Evolutionary conservation across 2,329 filamentous ascomycete genomes (phyloP).

Genomic region (Colletotrichum euphorbiae): DNA sequence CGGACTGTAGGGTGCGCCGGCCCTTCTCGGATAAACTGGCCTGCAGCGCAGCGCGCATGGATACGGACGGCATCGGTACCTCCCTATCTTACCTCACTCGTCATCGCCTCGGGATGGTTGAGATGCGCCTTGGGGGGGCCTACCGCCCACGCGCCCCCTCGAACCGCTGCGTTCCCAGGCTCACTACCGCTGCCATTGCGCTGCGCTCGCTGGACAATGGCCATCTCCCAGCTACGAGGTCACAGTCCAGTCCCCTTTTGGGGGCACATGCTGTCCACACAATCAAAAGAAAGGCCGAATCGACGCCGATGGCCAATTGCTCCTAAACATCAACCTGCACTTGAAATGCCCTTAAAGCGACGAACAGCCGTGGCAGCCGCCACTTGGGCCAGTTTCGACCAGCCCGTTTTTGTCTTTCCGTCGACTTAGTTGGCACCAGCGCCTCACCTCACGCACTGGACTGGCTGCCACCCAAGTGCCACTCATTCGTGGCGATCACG

Average conservation of each 20-base stretch:
- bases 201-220: constrained; percentile 10
- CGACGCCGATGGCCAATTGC: constrained; percentile 41
- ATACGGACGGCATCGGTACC: constrained; percentile 39
- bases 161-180: constrained; percentile 21
- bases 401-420: constrained; percentile 24
- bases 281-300: constrained; percentile 42
- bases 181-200: constrained; percentile 15
- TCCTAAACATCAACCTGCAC: constrained; percentile 38
- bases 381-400: constrained; percentile 23
- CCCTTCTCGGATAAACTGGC: constrained; percentile 45
- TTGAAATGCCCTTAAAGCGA: constrained; percentile 33
- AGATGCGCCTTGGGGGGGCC: constrained; percentile 45
- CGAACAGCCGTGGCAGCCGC: constrained; percentile 31
- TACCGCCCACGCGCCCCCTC: constrained; percentile 44
- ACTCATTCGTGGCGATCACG: constrained; percentile 14
- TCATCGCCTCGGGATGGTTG: constrained; percentile 41
- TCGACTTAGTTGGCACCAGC: constrained; percentile 29
- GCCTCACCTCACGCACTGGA: constrained; percentile 32
- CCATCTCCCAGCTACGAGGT: constrained; percentile 28
- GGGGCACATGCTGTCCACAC: constrained; percentile 34
- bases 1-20: constrained; percentile 34
- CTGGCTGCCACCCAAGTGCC: constrained; percentile 27
- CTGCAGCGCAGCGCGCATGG: constrained; percentile 35
- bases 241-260: constrained; percentile 25
- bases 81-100: constrained; percentile 21